phyloP scores from a whole-genome alignment of 805 yeast species.

The Metschnikowia lochheadii region DNA sequence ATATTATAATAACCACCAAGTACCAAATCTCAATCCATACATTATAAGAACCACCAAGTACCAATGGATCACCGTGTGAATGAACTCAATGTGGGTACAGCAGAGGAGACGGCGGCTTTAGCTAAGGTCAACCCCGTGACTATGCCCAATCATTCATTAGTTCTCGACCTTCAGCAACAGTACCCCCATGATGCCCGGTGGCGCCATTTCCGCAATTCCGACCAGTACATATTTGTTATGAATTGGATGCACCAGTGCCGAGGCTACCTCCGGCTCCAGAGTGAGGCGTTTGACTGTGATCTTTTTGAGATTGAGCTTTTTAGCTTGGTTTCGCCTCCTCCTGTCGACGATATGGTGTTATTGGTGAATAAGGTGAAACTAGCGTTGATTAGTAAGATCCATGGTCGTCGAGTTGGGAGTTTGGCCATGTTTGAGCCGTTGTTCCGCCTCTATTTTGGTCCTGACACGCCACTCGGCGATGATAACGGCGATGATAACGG shows the following conservation, averaged over 20 bases:
- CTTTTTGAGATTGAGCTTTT: slow-evolving; percentile 60
- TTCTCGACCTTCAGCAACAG: slow-evolving; percentile 11
- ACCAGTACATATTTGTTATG: slow-evolving; percentile 26
- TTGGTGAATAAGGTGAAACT: slow-evolving; percentile 42
- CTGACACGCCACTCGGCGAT: slow-evolving; percentile 24
- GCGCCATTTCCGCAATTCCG: slow-evolving; percentile 17
- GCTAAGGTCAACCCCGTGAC: slow-evolving; percentile 13
- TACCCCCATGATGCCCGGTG: slow-evolving; percentile 17
- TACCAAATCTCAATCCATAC: too few relatives aligned
- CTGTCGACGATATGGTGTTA: slow-evolving; percentile 30
- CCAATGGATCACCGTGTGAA: slow-evolving; percentile 14
- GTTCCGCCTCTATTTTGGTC: slow-evolving; percentile 33
- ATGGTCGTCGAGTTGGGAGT: slow-evolving; percentile 31
- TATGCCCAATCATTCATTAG: slow-evolving; percentile 16
- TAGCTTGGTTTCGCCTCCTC: slow-evolving; percentile 29
- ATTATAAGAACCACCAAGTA: too few relatives aligned
- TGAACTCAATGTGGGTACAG: slow-evolving; percentile 11
- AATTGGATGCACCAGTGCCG: slow-evolving; percentile 58
- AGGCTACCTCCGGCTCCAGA: slow-evolving; percentile 45
- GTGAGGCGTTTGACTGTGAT: slow-evolving; percentile 55
- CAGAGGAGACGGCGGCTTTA: slow-evolving; percentile 14
- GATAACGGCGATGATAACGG: slow-evolving; percentile 19
- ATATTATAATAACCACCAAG: too few relatives aligned
- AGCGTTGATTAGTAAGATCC: slow-evolving; percentile 38
- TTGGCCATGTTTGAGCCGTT: slow-evolving; percentile 31